A percentile compares a stretch with the other conserved stretches of the same genome.
phyloP scores from a whole-genome alignment of 306 rosid genomes.

The Dryas alaskensis region DNA sequence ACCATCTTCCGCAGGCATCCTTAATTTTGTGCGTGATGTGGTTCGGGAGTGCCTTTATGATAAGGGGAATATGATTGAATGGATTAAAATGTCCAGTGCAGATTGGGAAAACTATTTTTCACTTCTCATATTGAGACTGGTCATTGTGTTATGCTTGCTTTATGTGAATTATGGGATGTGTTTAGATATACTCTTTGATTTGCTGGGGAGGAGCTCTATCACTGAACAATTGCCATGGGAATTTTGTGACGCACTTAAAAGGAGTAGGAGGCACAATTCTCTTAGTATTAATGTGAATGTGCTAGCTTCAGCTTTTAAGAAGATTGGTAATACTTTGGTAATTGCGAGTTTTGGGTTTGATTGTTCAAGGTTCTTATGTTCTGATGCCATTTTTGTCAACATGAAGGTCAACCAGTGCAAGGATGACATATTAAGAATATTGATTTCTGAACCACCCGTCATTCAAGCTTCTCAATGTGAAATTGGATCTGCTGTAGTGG shows the following conservation, averaged over 20 bases:
- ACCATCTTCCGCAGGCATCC: neutral
- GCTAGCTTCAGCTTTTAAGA: slow-evolving; percentile 43
- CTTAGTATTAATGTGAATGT: slow-evolving; percentile 14
- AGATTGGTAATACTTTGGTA: slow-evolving; percentile 46
- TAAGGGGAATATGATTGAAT: neutral
- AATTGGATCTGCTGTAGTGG: neutral
- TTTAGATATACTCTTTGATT: slow-evolving; percentile 17
- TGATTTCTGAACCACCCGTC: slow-evolving; percentile 28
- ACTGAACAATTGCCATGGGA: slow-evolving; percentile 26
- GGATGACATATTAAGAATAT: slow-evolving; percentile 16
- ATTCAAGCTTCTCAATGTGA: slow-evolving; percentile 7
- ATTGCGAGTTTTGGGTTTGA: slow-evolving; percentile 31
- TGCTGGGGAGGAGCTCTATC: slow-evolving; percentile 29
- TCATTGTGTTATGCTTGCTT: slow-evolving; percentile 44
- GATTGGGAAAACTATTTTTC: slow-evolving; percentile 22
- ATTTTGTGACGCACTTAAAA: slow-evolving; percentile 28
- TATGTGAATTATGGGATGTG: slow-evolving; percentile 34
- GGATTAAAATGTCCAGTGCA: slow-evolving; percentile 34
- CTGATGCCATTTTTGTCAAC: slow-evolving; percentile 46
- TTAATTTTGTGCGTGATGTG: neutral
- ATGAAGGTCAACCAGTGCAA: slow-evolving; percentile 16
- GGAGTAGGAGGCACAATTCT: slow-evolving; percentile 12
- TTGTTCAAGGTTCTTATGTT: slow-evolving; percentile 9
- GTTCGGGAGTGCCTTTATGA: neutral
- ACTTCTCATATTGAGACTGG: slow-evolving; percentile 41